Evolutionary conservation across 495 filamentous ascomycete genomes (phyloP).

Genomic region (Penicillium malachiteum): DNA sequence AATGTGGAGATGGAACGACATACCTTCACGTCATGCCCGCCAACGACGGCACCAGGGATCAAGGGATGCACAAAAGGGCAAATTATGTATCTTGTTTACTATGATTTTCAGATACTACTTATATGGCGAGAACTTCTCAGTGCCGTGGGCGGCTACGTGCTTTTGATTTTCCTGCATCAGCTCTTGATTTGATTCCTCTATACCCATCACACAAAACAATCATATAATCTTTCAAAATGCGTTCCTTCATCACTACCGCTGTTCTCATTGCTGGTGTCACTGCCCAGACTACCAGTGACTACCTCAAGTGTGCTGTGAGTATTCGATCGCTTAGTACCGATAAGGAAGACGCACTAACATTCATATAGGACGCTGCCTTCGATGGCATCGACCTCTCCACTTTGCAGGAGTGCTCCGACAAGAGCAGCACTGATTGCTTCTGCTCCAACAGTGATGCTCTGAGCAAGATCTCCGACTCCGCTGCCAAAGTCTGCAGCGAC

Average conservation of each 20-base stretch:
- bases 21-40: constrained; percentile 20
- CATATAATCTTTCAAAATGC: constrained; percentile 15
- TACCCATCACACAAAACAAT: neutral
- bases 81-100: constrained; percentile 15
- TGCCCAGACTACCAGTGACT: constrained; percentile 8
- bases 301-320: constrained; percentile 21
- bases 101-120: constrained; percentile 10
- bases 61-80: constrained; percentile 20
- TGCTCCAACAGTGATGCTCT: constrained; percentile 22
- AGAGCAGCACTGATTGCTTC: constrained; percentile 15
- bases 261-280: constrained; percentile 19
- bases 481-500: constrained; percentile 7
- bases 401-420: constrained; percentile 9
- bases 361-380: constrained; percentile 14
- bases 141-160: neutral
- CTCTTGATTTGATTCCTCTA: neutral
- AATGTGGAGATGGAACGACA: constrained; percentile 9
- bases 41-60: constrained; percentile 4
- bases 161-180: too few species aligned
- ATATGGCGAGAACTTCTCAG: constrained; percentile 6
- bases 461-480: constrained; percentile 1
- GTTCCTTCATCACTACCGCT: constrained; percentile 19
- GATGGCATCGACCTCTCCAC: constrained; percentile 3
- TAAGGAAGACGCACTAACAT: neutral
- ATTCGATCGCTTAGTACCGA: neutral